Percentiles rank a stretch among this genome's conserved stretches.
phyloP scores from a whole-genome alignment of 768 basidiomycete species.

The Podaxis sp. region DNA sequence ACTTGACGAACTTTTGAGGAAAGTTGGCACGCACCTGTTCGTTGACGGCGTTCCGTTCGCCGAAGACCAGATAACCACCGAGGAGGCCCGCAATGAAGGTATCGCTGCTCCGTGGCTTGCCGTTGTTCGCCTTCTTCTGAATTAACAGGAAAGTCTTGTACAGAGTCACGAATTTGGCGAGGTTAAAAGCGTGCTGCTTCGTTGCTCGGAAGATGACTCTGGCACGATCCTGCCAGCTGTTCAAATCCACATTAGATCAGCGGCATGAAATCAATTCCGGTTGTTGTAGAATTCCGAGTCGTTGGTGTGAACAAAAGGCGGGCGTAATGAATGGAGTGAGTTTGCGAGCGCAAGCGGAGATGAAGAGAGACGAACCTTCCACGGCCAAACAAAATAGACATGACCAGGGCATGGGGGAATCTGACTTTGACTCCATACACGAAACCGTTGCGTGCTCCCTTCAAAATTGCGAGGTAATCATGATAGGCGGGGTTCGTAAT shows the following conservation, averaged over 20 bases:
- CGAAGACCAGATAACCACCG: slow-evolving; percentile 89
- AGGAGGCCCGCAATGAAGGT: slow-evolving; percentile 91
- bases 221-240: slow-evolving; percentile 70
- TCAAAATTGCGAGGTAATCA: slow-evolving; percentile 89
- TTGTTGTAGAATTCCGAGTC: not conserved
- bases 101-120: slow-evolving; percentile 79
- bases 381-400: slow-evolving; percentile 91
- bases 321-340: slow-evolving; percentile 8
- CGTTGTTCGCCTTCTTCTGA: slow-evolving; percentile 78
- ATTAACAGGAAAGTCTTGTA: slow-evolving; percentile 87
- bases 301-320: not conserved
- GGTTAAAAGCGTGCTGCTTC: slow-evolving; percentile 85
- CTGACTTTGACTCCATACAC: slow-evolving; percentile 90
- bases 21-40: slow-evolving; percentile 66
- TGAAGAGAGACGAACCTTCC: slow-evolving; percentile 67
- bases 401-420: slow-evolving; percentile 95
- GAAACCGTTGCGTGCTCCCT: slow-evolving; percentile 89
- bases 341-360: slow-evolving; percentile 5
- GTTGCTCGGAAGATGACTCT: slow-evolving; percentile 79
- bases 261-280: not conserved
- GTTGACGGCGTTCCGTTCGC: slow-evolving; percentile 83
- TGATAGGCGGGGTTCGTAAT: slow-evolving; percentile 76
- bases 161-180: slow-evolving; percentile 90
- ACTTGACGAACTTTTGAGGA: not conserved
- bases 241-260: not conserved